phyloP scores from a whole-genome alignment of 2,329 filamentous ascomycete species.

The Hypoxylon sp. region DNA sequence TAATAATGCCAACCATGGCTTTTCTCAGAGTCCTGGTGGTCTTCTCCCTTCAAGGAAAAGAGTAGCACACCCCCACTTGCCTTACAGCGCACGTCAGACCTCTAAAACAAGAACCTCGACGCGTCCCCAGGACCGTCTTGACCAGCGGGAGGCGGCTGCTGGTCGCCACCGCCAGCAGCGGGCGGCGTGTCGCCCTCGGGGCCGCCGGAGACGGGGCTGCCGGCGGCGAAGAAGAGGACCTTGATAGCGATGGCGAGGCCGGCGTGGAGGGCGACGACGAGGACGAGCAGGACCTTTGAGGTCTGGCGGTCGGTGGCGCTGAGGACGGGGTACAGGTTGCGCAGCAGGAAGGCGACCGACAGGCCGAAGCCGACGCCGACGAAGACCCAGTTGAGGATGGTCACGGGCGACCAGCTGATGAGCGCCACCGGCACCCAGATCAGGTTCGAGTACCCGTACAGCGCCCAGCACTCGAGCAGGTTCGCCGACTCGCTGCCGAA shows the following conservation, averaged over 20 bases:
- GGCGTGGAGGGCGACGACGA: slow-evolving; percentile 85
- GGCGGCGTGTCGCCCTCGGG: slow-evolving; percentile 27
- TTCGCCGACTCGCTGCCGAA: slow-evolving; percentile 95
- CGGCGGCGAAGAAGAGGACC: slow-evolving; percentile 92
- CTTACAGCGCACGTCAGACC: background rate
- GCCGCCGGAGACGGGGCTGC: slow-evolving; percentile 62
- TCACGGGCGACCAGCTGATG: slow-evolving; percentile 87
- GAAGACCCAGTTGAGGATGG: slow-evolving; percentile 91
- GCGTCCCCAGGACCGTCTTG: slow-evolving; percentile 11
- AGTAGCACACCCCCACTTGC: background rate
- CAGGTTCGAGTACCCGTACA: slow-evolving; percentile 96
- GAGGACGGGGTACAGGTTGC: slow-evolving; percentile 90
- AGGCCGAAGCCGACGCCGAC: slow-evolving; percentile 85
- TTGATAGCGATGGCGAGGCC: slow-evolving; percentile 95
- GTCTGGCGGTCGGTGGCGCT: slow-evolving; percentile 92
- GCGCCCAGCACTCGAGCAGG: slow-evolving; percentile 90
- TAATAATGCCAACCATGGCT: background rate
- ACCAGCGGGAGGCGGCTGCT: slow-evolving; percentile 18
- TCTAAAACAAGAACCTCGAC: slow-evolving; percentile 20
- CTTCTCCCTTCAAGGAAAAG: background rate
- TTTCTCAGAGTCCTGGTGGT: too few relatives aligned
- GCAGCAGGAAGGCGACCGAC: slow-evolving; percentile 82
- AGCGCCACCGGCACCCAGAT: slow-evolving; percentile 96
- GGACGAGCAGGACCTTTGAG: slow-evolving; percentile 83
- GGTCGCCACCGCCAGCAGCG: slow-evolving; percentile 24